Percentiles rank a stretch among this genome's conserved stretches.
Conservation (phyloP, 208 protist species). For the Acanthamoeba castellanii region DNA sequence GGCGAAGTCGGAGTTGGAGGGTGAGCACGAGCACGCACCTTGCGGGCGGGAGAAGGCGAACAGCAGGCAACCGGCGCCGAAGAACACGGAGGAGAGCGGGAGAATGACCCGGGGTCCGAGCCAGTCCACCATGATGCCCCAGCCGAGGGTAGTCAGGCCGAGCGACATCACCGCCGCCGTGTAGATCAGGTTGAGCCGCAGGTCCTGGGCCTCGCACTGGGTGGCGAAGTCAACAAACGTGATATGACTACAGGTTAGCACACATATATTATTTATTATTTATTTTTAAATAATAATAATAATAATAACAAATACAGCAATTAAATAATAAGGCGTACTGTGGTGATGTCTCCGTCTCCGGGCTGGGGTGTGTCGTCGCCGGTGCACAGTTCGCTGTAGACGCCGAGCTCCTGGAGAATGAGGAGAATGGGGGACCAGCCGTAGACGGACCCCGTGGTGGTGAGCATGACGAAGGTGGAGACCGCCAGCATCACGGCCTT, state of each 20-base stretch:
- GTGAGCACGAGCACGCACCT: not conserved
- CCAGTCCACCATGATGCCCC: constrained; percentile 10
- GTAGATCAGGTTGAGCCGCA: constrained; percentile 26
- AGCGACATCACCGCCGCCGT: constrained; percentile 10
- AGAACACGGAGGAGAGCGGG: not conserved
- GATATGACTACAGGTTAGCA: too few species aligned
- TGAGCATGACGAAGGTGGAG: constrained; percentile 15
- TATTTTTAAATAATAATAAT: not conserved
- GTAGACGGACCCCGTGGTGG: constrained; percentile 7
- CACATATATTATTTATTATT: too few species aligned
- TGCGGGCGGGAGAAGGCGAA: not conserved
- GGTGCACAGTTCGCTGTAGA: not conserved
- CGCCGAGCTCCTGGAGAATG: not conserved
- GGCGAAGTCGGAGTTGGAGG: not conserved
- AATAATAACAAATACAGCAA: not conserved
- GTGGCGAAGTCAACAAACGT: too few species aligned
- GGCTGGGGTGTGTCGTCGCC: not conserved
- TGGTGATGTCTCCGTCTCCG: not conserved
- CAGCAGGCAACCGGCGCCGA: not conserved
- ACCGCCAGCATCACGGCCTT: not conserved
- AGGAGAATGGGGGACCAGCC: constrained; percentile 17
- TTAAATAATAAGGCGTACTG: not conserved
- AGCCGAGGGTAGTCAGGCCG: not conserved
- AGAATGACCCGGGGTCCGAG: not conserved
- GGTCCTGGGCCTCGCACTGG: not conserved